Base-by-base conservation (phyloP, 345 rosid species). In the Moricandia moricandioides region DNA sequence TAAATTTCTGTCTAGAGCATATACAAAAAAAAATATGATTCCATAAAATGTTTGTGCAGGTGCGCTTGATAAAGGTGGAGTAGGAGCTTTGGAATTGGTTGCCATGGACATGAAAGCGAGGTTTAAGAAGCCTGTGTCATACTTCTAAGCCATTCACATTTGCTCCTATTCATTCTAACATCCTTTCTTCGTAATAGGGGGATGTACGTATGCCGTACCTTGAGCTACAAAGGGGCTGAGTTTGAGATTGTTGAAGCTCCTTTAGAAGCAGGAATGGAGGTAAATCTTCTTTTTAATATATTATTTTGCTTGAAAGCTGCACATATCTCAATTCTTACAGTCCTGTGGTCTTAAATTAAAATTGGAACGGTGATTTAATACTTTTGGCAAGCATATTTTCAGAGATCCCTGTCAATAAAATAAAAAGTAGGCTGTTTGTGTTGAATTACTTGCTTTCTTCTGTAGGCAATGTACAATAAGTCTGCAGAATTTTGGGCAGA, bases 41-140 rank as follows among this genome's bases (percentile, higher is more conserved):
- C 72, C 47, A 13, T 49, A 47, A 66, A 45, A 59, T 31, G 62
- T 62, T 55, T 78, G 17, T 45, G 65, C 93, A 94, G 99, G 83
- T 82, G 93, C 97, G 74, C 86, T 95, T 75, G 99, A 95, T 54
- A 95, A 95, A 81, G 97, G 99, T 40, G 99, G 99, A 35, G 97
- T 91, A 61, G 99, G 99, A 49, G 97, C 99, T 7, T 77, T 95
- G 79, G 99, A 95, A 85, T 95, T 95, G 81, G 97, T 95, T 81
- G 99, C 99, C 60, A 95, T 95, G 99, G 99, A 95, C 85, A 95
- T 95, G 99, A 95, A 95, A 90, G 97, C 97, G 43, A 91, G 99
- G 99, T 93, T 72, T 71, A 61, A 68, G 18, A 62, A 73, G 73
- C 67, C 69, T 71, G 35, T 37, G 69, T 62, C 68, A 71, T 49